Evolutionary conservation across 345 rosid species (phyloP).

Genomic region (Lepidium africanum): DNA sequence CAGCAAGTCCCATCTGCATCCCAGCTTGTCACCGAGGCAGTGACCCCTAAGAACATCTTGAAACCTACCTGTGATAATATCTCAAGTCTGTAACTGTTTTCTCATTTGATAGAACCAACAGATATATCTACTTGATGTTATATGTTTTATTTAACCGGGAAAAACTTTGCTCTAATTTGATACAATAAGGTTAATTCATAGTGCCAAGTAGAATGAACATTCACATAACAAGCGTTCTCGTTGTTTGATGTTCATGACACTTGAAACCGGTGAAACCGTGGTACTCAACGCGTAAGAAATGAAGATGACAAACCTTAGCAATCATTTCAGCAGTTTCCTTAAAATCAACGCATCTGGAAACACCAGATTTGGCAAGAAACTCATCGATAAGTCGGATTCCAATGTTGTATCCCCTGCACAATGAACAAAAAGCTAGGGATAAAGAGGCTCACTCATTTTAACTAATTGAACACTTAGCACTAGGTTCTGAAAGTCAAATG

Average conservation of each 20-base stretch:
- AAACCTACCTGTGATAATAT: slow-evolving; percentile 57
- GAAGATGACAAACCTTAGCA: slow-evolving; percentile 55
- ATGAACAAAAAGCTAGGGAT: neutral
- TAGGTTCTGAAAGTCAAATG: neutral
- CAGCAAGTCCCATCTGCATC: slow-evolving; percentile 83
- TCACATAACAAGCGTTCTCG: neutral
- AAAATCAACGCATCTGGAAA: slow-evolving; percentile 83
- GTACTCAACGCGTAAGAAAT: neutral
- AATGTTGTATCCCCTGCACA: slow-evolving; percentile 76
- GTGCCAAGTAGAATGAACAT: neutral
- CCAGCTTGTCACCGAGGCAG: slow-evolving; percentile 81
- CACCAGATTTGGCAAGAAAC: slow-evolving; percentile 84
- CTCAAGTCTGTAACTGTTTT: neutral
- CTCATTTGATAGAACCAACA: neutral
- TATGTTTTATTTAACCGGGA: neutral
- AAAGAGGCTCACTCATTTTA: neutral
- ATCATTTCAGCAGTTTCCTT: slow-evolving; percentile 86
- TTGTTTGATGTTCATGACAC: neutral
- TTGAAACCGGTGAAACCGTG: neutral
- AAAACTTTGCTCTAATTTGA: neutral
- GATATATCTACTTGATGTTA: neutral
- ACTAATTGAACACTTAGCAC: neutral
- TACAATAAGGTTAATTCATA: neutral
- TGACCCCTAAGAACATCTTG: slow-evolving; percentile 92
- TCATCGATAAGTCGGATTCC: slow-evolving; percentile 82